These are phyloP conservation scores for Erysimum cheiri DNA, from an alignment of 441 rosid genomes.

Conservation along the genomic window DNA sequence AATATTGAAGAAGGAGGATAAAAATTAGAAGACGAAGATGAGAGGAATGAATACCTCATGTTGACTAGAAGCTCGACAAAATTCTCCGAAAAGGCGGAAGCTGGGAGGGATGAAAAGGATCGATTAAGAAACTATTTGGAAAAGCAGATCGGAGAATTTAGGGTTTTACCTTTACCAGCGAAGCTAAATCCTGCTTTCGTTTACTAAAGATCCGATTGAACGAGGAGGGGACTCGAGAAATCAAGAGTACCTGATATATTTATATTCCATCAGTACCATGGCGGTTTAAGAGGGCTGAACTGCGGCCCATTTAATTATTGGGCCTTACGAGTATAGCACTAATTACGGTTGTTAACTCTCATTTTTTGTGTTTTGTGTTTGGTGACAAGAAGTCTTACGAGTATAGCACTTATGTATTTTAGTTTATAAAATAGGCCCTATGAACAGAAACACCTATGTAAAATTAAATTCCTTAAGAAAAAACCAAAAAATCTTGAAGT, in stretches of 20 bases:
- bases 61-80: slow-evolving; percentile 20
- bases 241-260: neutral
- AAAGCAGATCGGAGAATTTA: slow-evolving; percentile 34
- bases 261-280: neutral
- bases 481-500: too few relatives aligned
- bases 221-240: neutral
- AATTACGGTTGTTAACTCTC: neutral
- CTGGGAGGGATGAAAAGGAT: slow-evolving; percentile 4
- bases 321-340: neutral
- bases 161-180: slow-evolving; percentile 44
- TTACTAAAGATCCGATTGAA: slow-evolving; percentile 25
- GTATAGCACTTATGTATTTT: too few relatives aligned
- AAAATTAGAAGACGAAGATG: slow-evolving; percentile 15
- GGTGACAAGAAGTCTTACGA: neutral
- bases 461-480: too few relatives aligned
- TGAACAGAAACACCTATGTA: too few relatives aligned
- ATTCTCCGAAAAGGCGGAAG: slow-evolving; percentile 9
- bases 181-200: slow-evolving; percentile 30
- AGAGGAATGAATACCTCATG: slow-evolving; percentile 33
- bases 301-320: neutral
- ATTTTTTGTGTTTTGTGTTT: neutral
- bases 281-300: neutral
- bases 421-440: too few relatives aligned
- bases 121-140: neutral
- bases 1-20: neutral